Percentiles rank a stretch among this genome's conserved stretches.
These are phyloP conservation scores for Euryodendron excelsum DNA, from an alignment of 148 eudicot species.

Conservation along the genomic window DNA sequence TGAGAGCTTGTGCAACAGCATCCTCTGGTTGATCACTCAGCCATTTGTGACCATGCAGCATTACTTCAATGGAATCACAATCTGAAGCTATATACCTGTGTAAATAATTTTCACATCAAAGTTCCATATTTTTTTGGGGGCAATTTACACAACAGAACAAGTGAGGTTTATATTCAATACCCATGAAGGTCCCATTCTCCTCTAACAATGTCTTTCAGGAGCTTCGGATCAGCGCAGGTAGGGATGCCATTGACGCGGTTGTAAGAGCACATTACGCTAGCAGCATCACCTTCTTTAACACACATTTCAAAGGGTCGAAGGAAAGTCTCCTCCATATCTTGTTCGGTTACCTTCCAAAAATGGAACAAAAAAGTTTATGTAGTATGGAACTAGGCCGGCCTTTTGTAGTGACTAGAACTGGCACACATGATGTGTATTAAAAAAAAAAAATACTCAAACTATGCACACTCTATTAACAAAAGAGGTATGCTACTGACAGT, in stretches of 20 bases:
- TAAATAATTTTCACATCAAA: background rate
- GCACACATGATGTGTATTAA: too few relatives aligned
- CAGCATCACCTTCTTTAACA: conserved; percentile 32
- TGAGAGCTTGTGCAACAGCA: conserved; percentile 27
- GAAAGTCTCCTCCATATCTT: conserved; percentile 40
- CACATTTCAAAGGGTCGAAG: conserved; percentile 36
- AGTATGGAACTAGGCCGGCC: too few relatives aligned
- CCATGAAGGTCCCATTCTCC: conserved; percentile 38
- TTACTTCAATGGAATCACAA: conserved; percentile 41
- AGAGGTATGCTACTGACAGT: too few relatives aligned
- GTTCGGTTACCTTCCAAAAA: conserved; percentile 28
- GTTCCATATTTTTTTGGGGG: background rate
- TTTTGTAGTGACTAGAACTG: too few relatives aligned
- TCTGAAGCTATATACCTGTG: conserved; percentile 36
- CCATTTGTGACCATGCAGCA: conserved; percentile 23
- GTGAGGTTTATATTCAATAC: too few relatives aligned
- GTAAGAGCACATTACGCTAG: conserved; percentile 43
- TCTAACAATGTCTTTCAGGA: conserved; percentile 23
- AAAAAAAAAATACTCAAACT: too few relatives aligned
- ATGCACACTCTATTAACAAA: too few relatives aligned
- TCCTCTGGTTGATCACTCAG: conserved; percentile 27
- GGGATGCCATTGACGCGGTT: conserved; percentile 36
- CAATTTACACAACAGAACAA: background rate
- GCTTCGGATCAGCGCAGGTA: conserved; percentile 30
- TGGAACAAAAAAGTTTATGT: background rate